Base-by-base conservation (phyloP, 805 yeast genomes). In the Candida xiaguanensis region DNA sequence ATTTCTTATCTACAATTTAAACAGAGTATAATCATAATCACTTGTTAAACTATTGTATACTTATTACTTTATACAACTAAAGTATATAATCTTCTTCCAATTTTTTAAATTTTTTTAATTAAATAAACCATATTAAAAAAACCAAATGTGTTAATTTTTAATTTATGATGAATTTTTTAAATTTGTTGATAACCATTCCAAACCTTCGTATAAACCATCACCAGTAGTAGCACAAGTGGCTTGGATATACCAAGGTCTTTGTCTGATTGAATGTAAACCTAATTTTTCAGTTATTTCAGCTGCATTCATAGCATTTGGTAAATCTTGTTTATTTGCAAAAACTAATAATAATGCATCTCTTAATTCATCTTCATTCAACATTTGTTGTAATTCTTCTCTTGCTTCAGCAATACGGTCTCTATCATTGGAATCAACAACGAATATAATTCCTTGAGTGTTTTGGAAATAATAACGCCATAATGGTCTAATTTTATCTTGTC, bases 181-280 rank as follows among this genome's bases (percentile, higher is more conserved):
- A 75, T 85, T 87, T 63, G 87, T 84, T 53, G 90, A 80, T 62
- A 89, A 81, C 97, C 97, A 89, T 75, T 89, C 96, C 66, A 89
- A 80, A 78, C 97, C 97, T 74, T 89, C 96, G 68, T 88, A 85
- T 62, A 89, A 77, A 77, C 98, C 98, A 67, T 90, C 97, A 75
- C 98, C 99, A 48, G 98, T 86, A 53, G 97, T 91, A 54, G 99
- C 99, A 75, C 98, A 90, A 49, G 98, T 87, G 53, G 99, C 88
- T 75, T 91, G 97, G 66, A 93, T 91, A 75, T 85, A 91, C 99
- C 99, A 93, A 60, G 96, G 96, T 74, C 98, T 87, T 76, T 90
- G 96, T 77, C 96, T 85, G 67, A 93, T 84, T 41, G 96, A 87
- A 69, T 90, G 96, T 63, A 91, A 83, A 50, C 96, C 97, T 60